Percentiles rank a stretch among this genome's conserved stretches.
These are phyloP conservation scores for Trebouxia sp. DNA, from an alignment of 139 green algal genomes.

Conservation along the genomic window DNA sequence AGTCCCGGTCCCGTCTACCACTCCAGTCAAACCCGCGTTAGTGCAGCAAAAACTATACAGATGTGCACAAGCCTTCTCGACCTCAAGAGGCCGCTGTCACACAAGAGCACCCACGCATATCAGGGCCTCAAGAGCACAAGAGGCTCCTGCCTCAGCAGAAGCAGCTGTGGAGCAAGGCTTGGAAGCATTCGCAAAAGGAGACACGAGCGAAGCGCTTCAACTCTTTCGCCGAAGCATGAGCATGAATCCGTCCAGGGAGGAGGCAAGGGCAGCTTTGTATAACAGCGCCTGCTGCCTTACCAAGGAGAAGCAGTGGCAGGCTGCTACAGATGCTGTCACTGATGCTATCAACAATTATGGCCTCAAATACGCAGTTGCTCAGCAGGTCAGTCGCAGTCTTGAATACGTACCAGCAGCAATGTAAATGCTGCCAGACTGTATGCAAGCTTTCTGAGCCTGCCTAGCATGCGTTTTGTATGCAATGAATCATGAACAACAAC, in stretches of 20 bases:
- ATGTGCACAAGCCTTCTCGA: background rate
- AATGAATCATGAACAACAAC: too few species aligned
- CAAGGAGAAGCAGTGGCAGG: conserved; percentile 76
- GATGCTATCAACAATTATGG: conserved; percentile 80
- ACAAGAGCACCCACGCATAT: background rate
- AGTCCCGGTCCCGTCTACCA: background rate
- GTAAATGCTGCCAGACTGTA: background rate
- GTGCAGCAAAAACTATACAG: background rate
- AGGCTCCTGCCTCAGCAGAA: background rate
- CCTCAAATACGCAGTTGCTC: conserved; percentile 80
- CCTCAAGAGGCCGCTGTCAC: background rate
- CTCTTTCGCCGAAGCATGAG: background rate
- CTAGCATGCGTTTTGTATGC: background rate
- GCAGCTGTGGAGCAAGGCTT: background rate
- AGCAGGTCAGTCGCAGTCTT: conserved; percentile 58
- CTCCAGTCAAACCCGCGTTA: background rate
- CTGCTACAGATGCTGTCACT: conserved; percentile 71
- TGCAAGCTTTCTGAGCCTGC: background rate
- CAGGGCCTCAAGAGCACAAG: background rate
- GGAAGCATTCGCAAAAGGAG: background rate
- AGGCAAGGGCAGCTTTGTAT: conserved; percentile 88
- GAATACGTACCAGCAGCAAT: background rate
- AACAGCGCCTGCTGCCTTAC: conserved; percentile 88
- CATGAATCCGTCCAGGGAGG: conserved; percentile 78
- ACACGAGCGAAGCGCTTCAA: background rate